Conservation (phyloP, 257 asterid species). For the Solanum appendiculatum region DNA sequence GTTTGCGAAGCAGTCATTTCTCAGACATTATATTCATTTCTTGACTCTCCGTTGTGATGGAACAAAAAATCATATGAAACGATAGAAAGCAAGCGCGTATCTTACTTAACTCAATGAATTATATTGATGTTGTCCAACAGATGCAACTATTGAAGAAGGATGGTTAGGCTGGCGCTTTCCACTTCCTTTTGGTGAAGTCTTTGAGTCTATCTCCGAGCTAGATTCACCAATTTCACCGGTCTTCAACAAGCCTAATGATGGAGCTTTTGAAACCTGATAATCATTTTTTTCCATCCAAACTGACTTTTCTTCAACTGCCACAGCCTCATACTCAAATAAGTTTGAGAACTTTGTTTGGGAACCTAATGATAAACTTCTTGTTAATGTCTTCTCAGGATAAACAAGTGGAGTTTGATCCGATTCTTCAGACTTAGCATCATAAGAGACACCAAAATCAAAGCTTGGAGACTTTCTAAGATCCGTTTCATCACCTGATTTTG, state of each 20-base stretch:
- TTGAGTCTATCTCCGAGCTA: slow-evolving; percentile 1
- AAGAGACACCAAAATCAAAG: slow-evolving; percentile 48
- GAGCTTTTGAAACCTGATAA: slow-evolving; percentile 18
- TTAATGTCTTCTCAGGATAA: slow-evolving; percentile 30
- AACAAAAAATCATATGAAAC: neutral
- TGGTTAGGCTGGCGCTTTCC: slow-evolving; percentile 29
- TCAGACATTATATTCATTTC: neutral
- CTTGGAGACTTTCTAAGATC: slow-evolving; percentile 46
- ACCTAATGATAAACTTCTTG: slow-evolving; percentile 40
- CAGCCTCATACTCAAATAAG: slow-evolving; percentile 20
- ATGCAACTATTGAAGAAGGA: slow-evolving; percentile 60
- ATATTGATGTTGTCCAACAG: slow-evolving; percentile 45
- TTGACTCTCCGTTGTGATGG: neutral
- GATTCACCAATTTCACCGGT: slow-evolving; percentile 2
- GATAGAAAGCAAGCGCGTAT: neutral
- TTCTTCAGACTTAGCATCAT: slow-evolving; percentile 26
- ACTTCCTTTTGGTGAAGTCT: slow-evolving; percentile 12
- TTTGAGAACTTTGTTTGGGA: slow-evolving; percentile 8
- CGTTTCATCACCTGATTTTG: neutral
- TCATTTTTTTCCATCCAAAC: slow-evolving; percentile 48
- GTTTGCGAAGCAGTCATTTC: neutral
- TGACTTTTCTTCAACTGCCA: slow-evolving; percentile 41
- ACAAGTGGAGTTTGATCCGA: slow-evolving; percentile 64
- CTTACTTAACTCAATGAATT: slow-evolving; percentile 6
- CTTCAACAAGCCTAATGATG: slow-evolving; percentile 3